Evolutionary conservation across 2,329 filamentous ascomycete species (phyloP).

Genomic region (Atkinsonella texensis): DNA sequence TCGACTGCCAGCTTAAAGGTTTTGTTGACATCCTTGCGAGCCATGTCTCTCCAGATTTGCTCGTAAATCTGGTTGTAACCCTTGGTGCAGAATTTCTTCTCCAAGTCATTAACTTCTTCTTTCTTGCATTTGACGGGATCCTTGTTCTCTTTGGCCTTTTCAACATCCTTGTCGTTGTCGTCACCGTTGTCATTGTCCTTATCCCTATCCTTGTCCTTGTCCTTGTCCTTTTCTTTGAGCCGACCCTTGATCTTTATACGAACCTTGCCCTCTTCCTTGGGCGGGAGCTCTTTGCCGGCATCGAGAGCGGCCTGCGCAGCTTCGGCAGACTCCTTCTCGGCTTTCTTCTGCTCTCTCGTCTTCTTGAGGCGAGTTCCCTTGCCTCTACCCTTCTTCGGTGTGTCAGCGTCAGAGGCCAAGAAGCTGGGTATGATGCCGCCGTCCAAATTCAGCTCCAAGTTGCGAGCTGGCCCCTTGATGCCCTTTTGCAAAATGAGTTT

Average conservation of each 20-base stretch:
- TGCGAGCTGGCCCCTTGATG: slow-evolving; percentile 62
- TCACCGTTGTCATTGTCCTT: slow-evolving; percentile 34
- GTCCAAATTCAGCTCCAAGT: slow-evolving; percentile 67
- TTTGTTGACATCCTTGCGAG: slow-evolving; percentile 86
- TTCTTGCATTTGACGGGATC: slow-evolving; percentile 40
- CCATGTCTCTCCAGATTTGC: slow-evolving; percentile 92
- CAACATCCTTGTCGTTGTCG: slow-evolving; percentile 35
- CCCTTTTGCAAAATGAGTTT: slow-evolving; percentile 79
- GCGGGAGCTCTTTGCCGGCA: slow-evolving; percentile 57
- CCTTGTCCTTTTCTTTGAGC: slow-evolving; percentile 32
- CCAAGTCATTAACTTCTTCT: slow-evolving; percentile 40
- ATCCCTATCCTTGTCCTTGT: slow-evolving; percentile 26
- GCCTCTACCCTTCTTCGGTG: slow-evolving; percentile 40
- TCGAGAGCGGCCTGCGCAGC: slow-evolving; percentile 77
- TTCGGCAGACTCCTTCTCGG: slow-evolving; percentile 72
- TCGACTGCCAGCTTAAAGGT: slow-evolving; percentile 79
- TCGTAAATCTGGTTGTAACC: slow-evolving; percentile 96
- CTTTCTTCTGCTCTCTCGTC: slow-evolving; percentile 75
- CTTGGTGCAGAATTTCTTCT: slow-evolving; percentile 69
- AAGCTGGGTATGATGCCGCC: slow-evolving; percentile 81
- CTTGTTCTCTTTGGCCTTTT: slow-evolving; percentile 27
- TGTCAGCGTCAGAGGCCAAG: slow-evolving; percentile 50
- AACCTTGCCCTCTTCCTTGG: slow-evolving; percentile 47
- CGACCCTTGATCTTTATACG: slow-evolving; percentile 51
- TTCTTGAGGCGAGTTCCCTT: slow-evolving; percentile 70